phyloP scores from a whole-genome alignment of 192 early-diverging fungal species.

The Neocallimastix lanati region DNA sequence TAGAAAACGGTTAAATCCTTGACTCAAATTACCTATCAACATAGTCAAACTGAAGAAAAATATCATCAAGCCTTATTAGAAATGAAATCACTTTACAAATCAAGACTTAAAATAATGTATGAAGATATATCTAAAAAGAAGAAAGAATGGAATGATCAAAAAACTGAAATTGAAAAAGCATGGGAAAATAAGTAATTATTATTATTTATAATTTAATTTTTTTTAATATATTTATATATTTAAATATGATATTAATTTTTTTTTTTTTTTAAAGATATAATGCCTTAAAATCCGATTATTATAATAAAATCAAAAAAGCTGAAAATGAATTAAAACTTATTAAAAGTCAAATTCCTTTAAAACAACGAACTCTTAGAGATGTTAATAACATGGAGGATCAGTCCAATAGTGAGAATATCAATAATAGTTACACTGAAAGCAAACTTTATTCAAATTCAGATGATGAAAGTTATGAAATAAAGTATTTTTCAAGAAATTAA shows the following conservation, averaged over 20 bases:
- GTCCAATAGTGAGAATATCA: too few relatives aligned
- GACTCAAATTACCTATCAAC: background rate
- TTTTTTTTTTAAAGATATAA: background rate
- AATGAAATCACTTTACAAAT: background rate
- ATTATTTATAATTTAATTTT: too few relatives aligned
- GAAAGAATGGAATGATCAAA: background rate
- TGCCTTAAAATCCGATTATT: background rate
- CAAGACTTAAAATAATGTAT: background rate
- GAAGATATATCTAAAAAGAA: background rate
- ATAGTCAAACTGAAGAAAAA: background rate
- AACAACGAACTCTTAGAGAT: background rate
- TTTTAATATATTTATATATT: too few relatives aligned
- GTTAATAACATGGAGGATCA: too few relatives aligned
- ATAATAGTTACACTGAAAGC: too few relatives aligned
- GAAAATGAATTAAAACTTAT: background rate
- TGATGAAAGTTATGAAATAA: too few relatives aligned
- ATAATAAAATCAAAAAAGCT: background rate
- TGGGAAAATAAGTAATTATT: background rate
- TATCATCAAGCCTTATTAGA: background rate
- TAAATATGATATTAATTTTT: too few relatives aligned
- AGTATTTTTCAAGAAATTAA: too few relatives aligned
- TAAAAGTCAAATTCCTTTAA: background rate
- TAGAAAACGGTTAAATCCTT: background rate
- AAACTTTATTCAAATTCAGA: too few relatives aligned
- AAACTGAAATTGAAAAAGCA: background rate